phyloP scores from a whole-genome alignment of 768 basidiomycete genomes.

The Dacryopinax primogenitus region DNA sequence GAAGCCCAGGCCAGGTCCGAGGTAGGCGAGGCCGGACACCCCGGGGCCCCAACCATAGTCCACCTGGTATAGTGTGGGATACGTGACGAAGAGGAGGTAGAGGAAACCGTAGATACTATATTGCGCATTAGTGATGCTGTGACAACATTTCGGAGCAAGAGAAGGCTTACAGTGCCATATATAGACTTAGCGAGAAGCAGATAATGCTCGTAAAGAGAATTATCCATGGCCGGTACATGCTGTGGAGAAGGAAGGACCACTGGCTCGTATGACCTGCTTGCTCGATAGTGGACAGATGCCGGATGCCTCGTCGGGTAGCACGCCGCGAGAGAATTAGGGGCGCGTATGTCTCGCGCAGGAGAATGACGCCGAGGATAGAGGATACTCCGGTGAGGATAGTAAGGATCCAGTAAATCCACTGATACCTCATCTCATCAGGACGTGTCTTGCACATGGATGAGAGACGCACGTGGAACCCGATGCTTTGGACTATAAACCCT shows the following conservation, averaged over 20 bases:
- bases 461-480: conserved; percentile 25
- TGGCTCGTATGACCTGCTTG: no score
- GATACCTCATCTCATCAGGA: conserved; percentile 26
- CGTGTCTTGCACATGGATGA: conserved; percentile 25
- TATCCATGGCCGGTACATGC: conserved; percentile 17
- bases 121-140: background rate
- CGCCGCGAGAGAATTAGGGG: no score
- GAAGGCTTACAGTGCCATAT: conserved; percentile 18
- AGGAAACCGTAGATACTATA: no score
- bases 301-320: no score
- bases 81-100: no score
- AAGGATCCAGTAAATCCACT: no score
- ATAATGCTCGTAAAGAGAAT: conserved; percentile 20
- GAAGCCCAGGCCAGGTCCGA: no score
- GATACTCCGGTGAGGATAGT: no score
- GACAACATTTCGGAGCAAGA: background rate
- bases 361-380: no score
- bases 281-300: no score
- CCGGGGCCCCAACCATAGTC: conserved; percentile 20
- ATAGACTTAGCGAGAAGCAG: conserved; percentile 23
- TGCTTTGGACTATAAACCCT: conserved; percentile 25
- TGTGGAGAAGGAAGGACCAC: no score
- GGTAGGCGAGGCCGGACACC: conserved; percentile 19
- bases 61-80: conserved; percentile 24
- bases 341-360: no score